These are phyloP conservation scores for Microbotryomycetes sp. DNA, from an alignment of 1,284 basidiomycete species.

Conservation along the genomic window DNA sequence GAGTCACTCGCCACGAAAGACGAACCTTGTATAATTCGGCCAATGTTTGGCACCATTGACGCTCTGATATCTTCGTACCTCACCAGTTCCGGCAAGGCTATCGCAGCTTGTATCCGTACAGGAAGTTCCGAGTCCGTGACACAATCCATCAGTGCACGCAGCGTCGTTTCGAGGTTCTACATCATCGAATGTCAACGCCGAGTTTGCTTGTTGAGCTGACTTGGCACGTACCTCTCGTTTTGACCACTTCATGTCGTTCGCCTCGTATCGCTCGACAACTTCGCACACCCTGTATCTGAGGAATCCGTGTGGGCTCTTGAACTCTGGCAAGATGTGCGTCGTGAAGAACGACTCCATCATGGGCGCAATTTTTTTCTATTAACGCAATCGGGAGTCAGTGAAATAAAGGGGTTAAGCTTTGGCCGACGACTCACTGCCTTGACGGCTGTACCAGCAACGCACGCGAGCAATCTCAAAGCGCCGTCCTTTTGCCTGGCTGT, in stretches of 20 bases:
- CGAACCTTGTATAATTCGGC: slow-evolving; percentile 73
- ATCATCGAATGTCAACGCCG: neutral
- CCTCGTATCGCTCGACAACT: slow-evolving; percentile 63
- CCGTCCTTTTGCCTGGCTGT: slow-evolving; percentile 62
- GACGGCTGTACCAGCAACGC: slow-evolving; percentile 46
- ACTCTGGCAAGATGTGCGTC: slow-evolving; percentile 64
- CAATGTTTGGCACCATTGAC: slow-evolving; percentile 69
- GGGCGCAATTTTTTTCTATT: slow-evolving; percentile 57
- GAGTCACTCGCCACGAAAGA: neutral
- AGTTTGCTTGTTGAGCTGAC: neutral
- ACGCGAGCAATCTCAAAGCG: slow-evolving; percentile 69
- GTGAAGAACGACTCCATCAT: slow-evolving; percentile 69
- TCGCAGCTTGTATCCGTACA: slow-evolving; percentile 73
- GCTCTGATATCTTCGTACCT: slow-evolving; percentile 54
- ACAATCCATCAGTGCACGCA: slow-evolving; percentile 51
- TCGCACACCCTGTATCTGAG: slow-evolving; percentile 70
- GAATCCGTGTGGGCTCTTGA: slow-evolving; percentile 57
- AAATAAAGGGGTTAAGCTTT: neutral
- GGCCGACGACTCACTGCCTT: slow-evolving; percentile 30
- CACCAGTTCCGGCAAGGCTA: slow-evolving; percentile 72
- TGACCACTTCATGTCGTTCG: slow-evolving; percentile 58
- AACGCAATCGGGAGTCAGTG: neutral
- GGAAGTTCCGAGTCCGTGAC: slow-evolving; percentile 62
- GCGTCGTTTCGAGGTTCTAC: slow-evolving; percentile 58
- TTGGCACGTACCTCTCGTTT: slow-evolving; percentile 51